Base-by-base conservation (phyloP, 2,329 filamentous ascomycete species). In the Pestalotiopsis sp. region DNA sequence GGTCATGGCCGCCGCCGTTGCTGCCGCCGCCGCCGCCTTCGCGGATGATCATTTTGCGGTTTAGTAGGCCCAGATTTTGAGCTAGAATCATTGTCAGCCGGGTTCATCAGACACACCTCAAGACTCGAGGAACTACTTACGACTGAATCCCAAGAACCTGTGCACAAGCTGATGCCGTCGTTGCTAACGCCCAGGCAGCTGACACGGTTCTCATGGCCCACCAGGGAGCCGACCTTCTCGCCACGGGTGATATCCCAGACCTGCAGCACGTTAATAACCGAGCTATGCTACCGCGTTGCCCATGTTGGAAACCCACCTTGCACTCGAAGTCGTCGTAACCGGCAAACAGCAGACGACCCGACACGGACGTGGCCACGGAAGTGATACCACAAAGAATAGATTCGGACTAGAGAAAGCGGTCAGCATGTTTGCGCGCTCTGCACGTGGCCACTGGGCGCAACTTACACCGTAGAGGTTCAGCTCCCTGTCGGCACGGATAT, bases 301-400 rank as follows among this genome's bases (percentile, higher is more conserved):
- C 62, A 25, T 36, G 40, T 27, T 38, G 52, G 27, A 36, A n/a
- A 76, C 90, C 78, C 85, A 97, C 95, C 92, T 98, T 99, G 95
- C 96, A 99, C 84, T 99, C 96, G 78, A 97, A 99, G 80, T 99
- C 96, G 78, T 99, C 96, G 78, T 99, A 99, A 74, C 96, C 96
- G 68, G 96, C 96, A 80, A 99, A 99, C 56, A 99, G 86, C 77
- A 99, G 86, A 79, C 96, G 91, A 69, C 96, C 96, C 68, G 96
- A 99, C 14, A 99, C 95, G 17, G 96, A 99, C 76, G 97, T 98
- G 69, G 95, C 96, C 62, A 99, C 96, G 4, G 96, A 99, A 27
- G 96, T 99, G 77, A 99, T 98, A 77, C 96, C 96, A 80, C 96
- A 99, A 66, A 98, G 90, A 75, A 98, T 97, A 78, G 97, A 95